A percentile compares a stretch with the other conserved stretches of the same genome.
These are phyloP conservation scores for Aspergillus affinis DNA, from an alignment of 495 filamentous ascomycete species.

Conservation along the genomic window DNA sequence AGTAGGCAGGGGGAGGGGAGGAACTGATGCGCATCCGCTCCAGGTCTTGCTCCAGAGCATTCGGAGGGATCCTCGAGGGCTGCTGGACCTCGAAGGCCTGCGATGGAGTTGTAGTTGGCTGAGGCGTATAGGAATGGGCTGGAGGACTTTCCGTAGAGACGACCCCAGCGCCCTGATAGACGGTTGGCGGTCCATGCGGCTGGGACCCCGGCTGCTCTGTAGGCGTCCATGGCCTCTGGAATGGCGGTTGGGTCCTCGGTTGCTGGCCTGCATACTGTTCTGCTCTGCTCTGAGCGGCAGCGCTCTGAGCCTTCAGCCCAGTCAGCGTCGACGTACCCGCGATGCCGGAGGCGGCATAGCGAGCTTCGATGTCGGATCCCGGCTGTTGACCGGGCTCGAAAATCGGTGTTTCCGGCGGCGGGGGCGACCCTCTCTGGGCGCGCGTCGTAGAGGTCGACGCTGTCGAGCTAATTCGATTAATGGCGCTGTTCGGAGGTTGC, in stretches of 20 bases:
- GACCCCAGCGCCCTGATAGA: slow-evolving; percentile 80
- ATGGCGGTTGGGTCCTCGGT: slow-evolving; percentile 42
- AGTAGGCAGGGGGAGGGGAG: slow-evolving; percentile 91
- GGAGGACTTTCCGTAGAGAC: slow-evolving; percentile 39
- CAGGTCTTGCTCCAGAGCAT: slow-evolving; percentile 82
- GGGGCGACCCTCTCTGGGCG: slow-evolving; percentile 88
- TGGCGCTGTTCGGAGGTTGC: slow-evolving; percentile 47
- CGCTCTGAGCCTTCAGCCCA: slow-evolving; percentile 76
- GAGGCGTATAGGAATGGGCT: slow-evolving; percentile 32
- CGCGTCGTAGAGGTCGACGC: slow-evolving; percentile 92
- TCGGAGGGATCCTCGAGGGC: slow-evolving; percentile 39
- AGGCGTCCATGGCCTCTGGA: slow-evolving; percentile 87
- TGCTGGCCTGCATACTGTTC: slow-evolving; percentile 67
- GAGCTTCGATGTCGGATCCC: slow-evolving; percentile 79
- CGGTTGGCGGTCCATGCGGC: slow-evolving; percentile 87
- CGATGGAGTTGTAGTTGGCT: slow-evolving; percentile 25
- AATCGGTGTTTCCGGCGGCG: slow-evolving; percentile 93
- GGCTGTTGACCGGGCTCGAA: slow-evolving; percentile 67
- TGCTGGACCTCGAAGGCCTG: slow-evolving; percentile 28
- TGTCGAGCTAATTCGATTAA: slow-evolving; percentile 82
- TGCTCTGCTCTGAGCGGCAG: slow-evolving; percentile 73
- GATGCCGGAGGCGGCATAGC: slow-evolving; percentile 86
- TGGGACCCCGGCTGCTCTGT: slow-evolving; percentile 86
- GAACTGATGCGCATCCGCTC: slow-evolving; percentile 79
- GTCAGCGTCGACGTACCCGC: slow-evolving; percentile 79